Percentiles rank a stretch among this genome's conserved stretches.
phyloP scores from a whole-genome alignment of 768 basidiomycete species.

The Thelephora ganbajun region DNA sequence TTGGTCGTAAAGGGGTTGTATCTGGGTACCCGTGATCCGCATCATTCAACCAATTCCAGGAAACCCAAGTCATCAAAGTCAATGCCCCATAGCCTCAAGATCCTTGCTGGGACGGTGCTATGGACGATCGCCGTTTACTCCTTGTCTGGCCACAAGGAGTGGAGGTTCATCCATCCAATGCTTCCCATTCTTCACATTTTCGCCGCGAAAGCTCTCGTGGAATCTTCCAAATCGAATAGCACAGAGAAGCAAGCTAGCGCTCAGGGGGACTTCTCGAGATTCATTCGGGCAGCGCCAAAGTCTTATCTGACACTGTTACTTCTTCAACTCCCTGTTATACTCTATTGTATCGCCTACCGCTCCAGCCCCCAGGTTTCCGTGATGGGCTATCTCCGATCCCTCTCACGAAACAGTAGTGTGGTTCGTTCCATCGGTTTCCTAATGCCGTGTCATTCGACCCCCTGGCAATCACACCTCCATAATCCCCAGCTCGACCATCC shows the following conservation, averaged over 20 bases:
- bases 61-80: slow-evolving; percentile 11
- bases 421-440: slow-evolving; percentile 57
- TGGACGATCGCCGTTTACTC: slow-evolving; percentile 70
- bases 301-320: slow-evolving; percentile 30
- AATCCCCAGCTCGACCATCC: slow-evolving; percentile 38
- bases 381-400: slow-evolving; percentile 46
- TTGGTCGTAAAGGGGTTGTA: slow-evolving; percentile 54
- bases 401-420: slow-evolving; percentile 27
- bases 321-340: slow-evolving; percentile 42
- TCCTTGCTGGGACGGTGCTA: slow-evolving; percentile 33
- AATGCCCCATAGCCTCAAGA: slow-evolving; percentile 12
- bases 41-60: neutral
- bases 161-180: slow-evolving; percentile 90
- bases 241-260: neutral
- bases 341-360: slow-evolving; percentile 66
- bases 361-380: slow-evolving; percentile 69
- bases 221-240: slow-evolving; percentile 19
- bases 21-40: slow-evolving; percentile 12
- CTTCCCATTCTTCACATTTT: slow-evolving; percentile 75
- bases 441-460: slow-evolving; percentile 96
- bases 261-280: neutral
- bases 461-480: slow-evolving; percentile 84
- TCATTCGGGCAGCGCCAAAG: slow-evolving; percentile 5
- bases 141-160: slow-evolving; percentile 85
- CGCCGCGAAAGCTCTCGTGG: slow-evolving; percentile 57